phyloP scores from a whole-genome alignment of 139 green algal species.

The Volvox africanus region DNA sequence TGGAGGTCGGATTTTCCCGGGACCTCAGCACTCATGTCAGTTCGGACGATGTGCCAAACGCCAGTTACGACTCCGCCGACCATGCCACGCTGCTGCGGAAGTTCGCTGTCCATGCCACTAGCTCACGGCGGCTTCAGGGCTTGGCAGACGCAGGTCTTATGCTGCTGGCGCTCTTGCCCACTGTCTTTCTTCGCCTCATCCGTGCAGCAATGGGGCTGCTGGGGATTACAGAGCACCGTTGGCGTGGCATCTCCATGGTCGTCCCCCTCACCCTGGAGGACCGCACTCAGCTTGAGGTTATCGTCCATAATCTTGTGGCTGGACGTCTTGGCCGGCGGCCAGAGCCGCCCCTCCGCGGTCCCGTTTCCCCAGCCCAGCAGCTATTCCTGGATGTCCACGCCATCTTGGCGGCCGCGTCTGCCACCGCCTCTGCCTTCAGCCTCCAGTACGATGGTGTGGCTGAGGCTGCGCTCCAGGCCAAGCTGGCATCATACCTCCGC shows the following conservation, averaged over 20 bases:
- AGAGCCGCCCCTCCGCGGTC: conserved; percentile 7
- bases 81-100: conserved; percentile 14
- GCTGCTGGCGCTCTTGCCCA: conserved; percentile 12
- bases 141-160: conserved; percentile 13
- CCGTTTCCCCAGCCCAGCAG: conserved; percentile 29
- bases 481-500: conserved; percentile 39
- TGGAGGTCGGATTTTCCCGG: not conserved
- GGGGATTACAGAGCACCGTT: conserved; percentile 54
- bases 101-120: conserved; percentile 21
- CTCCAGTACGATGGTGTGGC: conserved; percentile 29
- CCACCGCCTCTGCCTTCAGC: conserved; percentile 32
- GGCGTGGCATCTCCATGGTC: conserved; percentile 51
- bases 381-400: conserved; percentile 27
- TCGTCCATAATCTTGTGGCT: not conserved
- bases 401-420: conserved; percentile 10
- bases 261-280: conserved; percentile 28
- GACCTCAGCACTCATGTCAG: not conserved
- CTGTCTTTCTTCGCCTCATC: conserved; percentile 9
- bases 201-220: conserved; percentile 32
- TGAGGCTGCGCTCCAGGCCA: conserved; percentile 32
- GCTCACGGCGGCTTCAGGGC: conserved; percentile 5
- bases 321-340: conserved; percentile 4
- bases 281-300: conserved; percentile 28
- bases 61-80: conserved; percentile 1
- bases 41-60: not conserved